A percentile compares a stretch with the other conserved stretches of the same genome.
These are phyloP conservation scores for Penicillium sp. DNA, from an alignment of 2,329 filamentous ascomycete species.

Conservation along the genomic window DNA sequence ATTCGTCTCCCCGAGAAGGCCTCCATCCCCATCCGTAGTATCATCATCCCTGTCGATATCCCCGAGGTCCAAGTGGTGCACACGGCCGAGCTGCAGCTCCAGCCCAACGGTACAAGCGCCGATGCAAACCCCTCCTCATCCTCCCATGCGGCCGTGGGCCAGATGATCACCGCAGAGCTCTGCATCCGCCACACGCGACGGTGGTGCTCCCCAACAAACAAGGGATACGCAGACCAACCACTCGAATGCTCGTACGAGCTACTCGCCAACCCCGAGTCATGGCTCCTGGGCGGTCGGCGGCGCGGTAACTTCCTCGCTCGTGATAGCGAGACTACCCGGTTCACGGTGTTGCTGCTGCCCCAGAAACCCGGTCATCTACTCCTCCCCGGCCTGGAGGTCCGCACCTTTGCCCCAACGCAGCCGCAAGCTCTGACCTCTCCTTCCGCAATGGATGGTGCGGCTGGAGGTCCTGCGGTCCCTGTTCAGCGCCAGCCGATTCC, in stretches of 20 bases:
- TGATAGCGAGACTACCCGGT: constrained; percentile 51
- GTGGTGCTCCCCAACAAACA: constrained; percentile 48
- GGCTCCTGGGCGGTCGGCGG: constrained; percentile 81
- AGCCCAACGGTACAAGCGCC: constrained; percentile 21
- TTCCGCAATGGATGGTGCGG: constrained; percentile 16
- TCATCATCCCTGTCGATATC: constrained; percentile 87
- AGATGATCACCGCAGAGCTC: constrained; percentile 50
- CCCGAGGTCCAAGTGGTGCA: constrained; percentile 81
- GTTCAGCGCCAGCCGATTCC: constrained; percentile 44
- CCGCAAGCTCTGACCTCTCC: constrained; percentile 23
- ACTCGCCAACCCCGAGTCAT: constrained; percentile 69
- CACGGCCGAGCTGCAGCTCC: constrained; percentile 58
- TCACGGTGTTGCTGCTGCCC: constrained; percentile 77
- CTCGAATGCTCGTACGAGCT: constrained; percentile 85
- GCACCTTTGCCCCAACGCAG: constrained; percentile 55
- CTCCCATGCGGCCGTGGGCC: constrained; percentile 47
- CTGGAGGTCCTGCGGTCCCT: constrained; percentile 16
- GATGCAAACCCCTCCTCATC: constrained; percentile 23
- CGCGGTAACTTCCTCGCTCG: constrained; percentile 69
- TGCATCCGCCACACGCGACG: constrained; percentile 56
- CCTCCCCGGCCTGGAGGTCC: constrained; percentile 77
- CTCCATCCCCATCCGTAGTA: constrained; percentile 57
- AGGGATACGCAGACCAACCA: constrained; percentile 45
- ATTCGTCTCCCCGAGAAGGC: constrained; percentile 35
- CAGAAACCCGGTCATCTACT: constrained; percentile 76